phyloP scores from a whole-genome alignment of 1,284 basidiomycete species.

The Leccinum subspadiceum region DNA sequence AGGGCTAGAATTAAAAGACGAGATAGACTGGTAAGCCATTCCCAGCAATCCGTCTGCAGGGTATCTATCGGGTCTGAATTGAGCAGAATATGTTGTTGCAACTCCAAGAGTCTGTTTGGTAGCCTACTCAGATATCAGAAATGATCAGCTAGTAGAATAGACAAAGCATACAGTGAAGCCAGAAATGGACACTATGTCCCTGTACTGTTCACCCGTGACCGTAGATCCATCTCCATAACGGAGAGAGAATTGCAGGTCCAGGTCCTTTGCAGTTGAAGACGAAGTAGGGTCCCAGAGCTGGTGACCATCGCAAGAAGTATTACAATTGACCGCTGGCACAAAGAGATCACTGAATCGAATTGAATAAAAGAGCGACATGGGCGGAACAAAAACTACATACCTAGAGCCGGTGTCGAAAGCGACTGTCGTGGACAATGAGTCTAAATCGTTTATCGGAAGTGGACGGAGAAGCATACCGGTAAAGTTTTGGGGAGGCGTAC shows the following conservation, averaged over 20 bases:
- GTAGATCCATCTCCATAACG: slow-evolving; percentile 53
- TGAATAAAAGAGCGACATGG: background rate
- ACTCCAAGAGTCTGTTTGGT: slow-evolving; percentile 32
- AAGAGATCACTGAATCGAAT: slow-evolving; percentile 16
- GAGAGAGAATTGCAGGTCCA: slow-evolving; percentile 41
- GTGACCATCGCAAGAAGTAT: slow-evolving; percentile 31
- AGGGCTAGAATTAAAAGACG: slow-evolving; percentile 17
- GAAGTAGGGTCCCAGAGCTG: slow-evolving; percentile 32
- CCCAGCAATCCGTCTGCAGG: slow-evolving; percentile 35
- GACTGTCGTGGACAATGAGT: slow-evolving; percentile 18
- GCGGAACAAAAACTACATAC: slow-evolving; percentile 4
- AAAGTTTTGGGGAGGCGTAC: slow-evolving; percentile 29
- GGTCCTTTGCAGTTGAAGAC: slow-evolving; percentile 38
- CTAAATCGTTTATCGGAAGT: no score
- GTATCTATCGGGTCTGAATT: slow-evolving; percentile 17
- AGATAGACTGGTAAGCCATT: slow-evolving; percentile 30
- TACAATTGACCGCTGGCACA: slow-evolving; percentile 21
- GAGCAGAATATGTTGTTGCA: slow-evolving; percentile 25
- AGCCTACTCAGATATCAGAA: slow-evolving; percentile 12
- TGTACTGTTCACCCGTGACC: slow-evolving; percentile 51
- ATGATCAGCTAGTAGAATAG: background rate
- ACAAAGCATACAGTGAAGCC: slow-evolving; percentile 8
- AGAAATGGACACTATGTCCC: slow-evolving; percentile 44
- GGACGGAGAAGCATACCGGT: slow-evolving; percentile 9
- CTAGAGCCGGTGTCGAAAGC: slow-evolving; percentile 38